phyloP scores from a whole-genome alignment of 2,329 filamentous ascomycete genomes.

The Gaeumannomyces sp. region DNA sequence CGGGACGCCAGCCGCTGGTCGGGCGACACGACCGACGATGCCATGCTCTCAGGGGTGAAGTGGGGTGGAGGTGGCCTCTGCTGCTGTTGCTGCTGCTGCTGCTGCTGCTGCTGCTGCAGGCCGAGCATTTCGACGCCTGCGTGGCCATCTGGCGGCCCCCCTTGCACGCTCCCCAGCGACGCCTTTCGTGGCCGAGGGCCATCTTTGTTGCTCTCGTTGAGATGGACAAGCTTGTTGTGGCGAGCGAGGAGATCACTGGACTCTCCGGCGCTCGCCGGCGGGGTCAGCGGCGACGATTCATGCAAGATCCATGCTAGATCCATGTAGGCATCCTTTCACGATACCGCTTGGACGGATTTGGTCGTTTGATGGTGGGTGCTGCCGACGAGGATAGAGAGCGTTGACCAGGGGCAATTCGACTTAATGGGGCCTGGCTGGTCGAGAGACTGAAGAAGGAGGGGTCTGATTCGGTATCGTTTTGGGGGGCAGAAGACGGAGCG shows the following conservation, averaged over 20 bases:
- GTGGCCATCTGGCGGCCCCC: constrained; percentile 39
- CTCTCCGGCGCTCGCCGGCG: not conserved
- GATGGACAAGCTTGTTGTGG: constrained; percentile 59
- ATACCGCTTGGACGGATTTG: not conserved
- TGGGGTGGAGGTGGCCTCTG: constrained; percentile 23
- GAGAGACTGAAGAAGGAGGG: not conserved
- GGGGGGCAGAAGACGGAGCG: too few species aligned
- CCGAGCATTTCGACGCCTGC: constrained; percentile 40
- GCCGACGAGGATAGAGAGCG: constrained; percentile 6
- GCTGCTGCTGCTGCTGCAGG: constrained; percentile 29
- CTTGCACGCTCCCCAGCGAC: constrained; percentile 40
- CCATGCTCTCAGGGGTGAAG: constrained; percentile 36
- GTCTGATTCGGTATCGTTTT: not conserved
- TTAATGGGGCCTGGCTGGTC: not conserved
- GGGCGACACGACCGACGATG: constrained; percentile 30
- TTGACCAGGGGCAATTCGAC: not conserved
- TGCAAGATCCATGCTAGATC: not conserved
- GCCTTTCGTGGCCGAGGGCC: constrained; percentile 43
- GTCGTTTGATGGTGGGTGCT: constrained; percentile 8
- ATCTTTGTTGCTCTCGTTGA: constrained; percentile 54
- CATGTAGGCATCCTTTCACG: constrained; percentile 1
- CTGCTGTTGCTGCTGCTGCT: constrained; percentile 22
- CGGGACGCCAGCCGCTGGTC: constrained; percentile 39
- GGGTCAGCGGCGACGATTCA: not conserved
- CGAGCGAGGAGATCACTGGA: constrained; percentile 54